These are phyloP conservation scores for Mucor circinelloides DNA, from an alignment of 371 early-diverging fungal species.

Conservation along the genomic window DNA sequence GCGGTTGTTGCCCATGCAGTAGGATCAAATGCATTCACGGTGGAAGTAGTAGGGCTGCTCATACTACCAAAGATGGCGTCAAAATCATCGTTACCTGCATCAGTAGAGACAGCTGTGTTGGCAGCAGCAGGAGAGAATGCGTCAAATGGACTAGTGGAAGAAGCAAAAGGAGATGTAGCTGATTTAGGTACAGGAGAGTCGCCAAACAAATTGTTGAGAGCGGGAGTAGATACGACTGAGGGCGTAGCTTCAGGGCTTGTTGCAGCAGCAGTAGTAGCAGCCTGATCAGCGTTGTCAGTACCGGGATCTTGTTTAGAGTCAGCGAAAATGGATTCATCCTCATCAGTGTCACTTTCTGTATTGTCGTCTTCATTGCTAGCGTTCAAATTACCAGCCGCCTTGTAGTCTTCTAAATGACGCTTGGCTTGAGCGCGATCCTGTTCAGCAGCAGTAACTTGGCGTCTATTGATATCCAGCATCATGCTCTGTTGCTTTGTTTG, in stretches of 20 bases:
- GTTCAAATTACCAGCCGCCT: slow-evolving; percentile 31
- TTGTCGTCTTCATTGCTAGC: not conserved
- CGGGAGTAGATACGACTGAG: slow-evolving; percentile 20
- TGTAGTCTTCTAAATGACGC: slow-evolving; percentile 41
- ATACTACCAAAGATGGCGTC: slow-evolving; percentile 49
- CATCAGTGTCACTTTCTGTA: not conserved
- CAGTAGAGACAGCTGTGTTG: not conserved
- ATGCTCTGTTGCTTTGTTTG: slow-evolving; percentile 48
- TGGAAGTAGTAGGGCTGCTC: not conserved
- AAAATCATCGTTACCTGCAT: slow-evolving; percentile 31
- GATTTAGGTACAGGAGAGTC: not conserved
- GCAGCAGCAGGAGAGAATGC: slow-evolving; percentile 3
- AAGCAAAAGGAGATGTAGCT: not conserved
- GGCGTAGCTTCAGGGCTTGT: not conserved
- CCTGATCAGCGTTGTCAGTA: not conserved
- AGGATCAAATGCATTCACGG: slow-evolving; percentile 25
- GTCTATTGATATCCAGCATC: slow-evolving; percentile 52
- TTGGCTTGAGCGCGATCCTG: slow-evolving; percentile 45
- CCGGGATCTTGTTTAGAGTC: not conserved
- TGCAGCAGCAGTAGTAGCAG: not conserved
- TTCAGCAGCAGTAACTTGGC: slow-evolving; percentile 54
- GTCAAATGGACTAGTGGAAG: not conserved
- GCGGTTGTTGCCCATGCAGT: slow-evolving; percentile 26
- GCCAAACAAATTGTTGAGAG: slow-evolving; percentile 20
- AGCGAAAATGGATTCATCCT: slow-evolving; percentile 8